Evolutionary conservation across 306 rosid genomes (phyloP).

Genomic region (Cicer bijugum): DNA sequence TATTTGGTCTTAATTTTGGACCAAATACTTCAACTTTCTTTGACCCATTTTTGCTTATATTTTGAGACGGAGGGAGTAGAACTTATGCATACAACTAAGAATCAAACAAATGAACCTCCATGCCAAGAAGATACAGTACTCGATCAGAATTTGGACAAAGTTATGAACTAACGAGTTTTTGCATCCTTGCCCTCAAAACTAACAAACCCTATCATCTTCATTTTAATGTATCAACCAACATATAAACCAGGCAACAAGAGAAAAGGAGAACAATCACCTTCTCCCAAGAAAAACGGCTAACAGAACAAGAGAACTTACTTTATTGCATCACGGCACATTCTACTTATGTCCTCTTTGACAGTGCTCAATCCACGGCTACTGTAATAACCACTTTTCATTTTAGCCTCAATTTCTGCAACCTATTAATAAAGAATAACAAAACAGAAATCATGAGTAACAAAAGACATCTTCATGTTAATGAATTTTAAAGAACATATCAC

Average conservation of each 20-base stretch:
- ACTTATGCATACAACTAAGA: slow-evolving; percentile 32
- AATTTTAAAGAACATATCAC: slow-evolving; percentile 11
- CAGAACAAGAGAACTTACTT: slow-evolving; percentile 61
- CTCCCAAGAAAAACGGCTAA: slow-evolving; percentile 19
- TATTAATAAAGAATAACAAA: slow-evolving; percentile 44
- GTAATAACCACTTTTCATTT: slow-evolving; percentile 82
- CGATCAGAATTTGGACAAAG: slow-evolving; percentile 28
- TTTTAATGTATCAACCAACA: slow-evolving; percentile 24
- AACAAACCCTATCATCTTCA: slow-evolving; percentile 13
- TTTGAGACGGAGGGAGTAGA: background rate
- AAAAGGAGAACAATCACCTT: slow-evolving; percentile 5
- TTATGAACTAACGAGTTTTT: slow-evolving; percentile 1
- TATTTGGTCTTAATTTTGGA: too few species aligned
- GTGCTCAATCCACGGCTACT: slow-evolving; percentile 82
- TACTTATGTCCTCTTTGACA: slow-evolving; percentile 88
- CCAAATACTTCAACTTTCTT: too few species aligned
- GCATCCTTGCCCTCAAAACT: slow-evolving; percentile 26
- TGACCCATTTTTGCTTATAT: too few species aligned
- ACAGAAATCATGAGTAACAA: slow-evolving; percentile 27
- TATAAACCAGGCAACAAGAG: slow-evolving; percentile 22
- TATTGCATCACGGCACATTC: slow-evolving; percentile 97
- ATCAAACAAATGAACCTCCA: slow-evolving; percentile 36
- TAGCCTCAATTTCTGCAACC: slow-evolving; percentile 96
- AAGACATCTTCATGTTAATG: slow-evolving; percentile 19
- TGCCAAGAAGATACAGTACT: slow-evolving; percentile 14